Conservation (phyloP, 352 stramenopile species). For the Pythium aristosporum region DNA sequence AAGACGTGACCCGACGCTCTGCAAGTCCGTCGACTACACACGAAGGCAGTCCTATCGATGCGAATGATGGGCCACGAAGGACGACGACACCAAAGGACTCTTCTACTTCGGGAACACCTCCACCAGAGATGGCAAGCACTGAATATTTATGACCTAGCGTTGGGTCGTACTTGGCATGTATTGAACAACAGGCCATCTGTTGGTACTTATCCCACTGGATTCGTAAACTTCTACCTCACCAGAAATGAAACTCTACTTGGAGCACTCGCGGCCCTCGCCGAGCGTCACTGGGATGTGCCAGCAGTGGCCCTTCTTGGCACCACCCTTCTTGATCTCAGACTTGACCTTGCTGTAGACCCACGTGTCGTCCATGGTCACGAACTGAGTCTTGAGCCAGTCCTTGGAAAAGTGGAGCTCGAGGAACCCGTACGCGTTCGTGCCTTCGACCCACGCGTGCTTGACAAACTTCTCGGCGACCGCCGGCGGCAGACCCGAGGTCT, state of each 20-base stretch:
- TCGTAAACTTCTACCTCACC: background rate
- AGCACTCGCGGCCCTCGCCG: conserved; percentile 60
- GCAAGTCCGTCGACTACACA: background rate
- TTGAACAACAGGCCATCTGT: background rate
- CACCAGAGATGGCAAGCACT: background rate
- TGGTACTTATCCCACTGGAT: background rate
- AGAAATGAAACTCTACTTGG: conserved; percentile 7
- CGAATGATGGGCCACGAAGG: background rate
- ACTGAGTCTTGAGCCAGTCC: conserved; percentile 84
- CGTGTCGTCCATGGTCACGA: conserved; percentile 77
- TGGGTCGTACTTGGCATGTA: background rate
- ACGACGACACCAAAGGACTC: background rate
- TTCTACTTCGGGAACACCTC: too few species aligned
- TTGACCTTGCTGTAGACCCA: conserved; percentile 82
- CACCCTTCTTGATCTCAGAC: conserved; percentile 73
- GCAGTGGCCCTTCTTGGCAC: conserved; percentile 81
- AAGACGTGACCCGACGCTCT: background rate
- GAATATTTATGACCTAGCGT: conserved; percentile 18
- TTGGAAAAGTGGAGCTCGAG: conserved; percentile 84
- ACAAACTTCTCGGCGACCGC: conserved; percentile 76
- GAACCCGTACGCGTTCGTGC: conserved; percentile 83
- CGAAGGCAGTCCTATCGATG: conserved; percentile 1
- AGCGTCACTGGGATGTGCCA: conserved; percentile 81
- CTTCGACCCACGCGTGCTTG: conserved; percentile 76
- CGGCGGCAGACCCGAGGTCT: conserved; percentile 77